Evolutionary conservation across 306 rosid species (phyloP).

Genomic region (Inga oerstediana): DNA sequence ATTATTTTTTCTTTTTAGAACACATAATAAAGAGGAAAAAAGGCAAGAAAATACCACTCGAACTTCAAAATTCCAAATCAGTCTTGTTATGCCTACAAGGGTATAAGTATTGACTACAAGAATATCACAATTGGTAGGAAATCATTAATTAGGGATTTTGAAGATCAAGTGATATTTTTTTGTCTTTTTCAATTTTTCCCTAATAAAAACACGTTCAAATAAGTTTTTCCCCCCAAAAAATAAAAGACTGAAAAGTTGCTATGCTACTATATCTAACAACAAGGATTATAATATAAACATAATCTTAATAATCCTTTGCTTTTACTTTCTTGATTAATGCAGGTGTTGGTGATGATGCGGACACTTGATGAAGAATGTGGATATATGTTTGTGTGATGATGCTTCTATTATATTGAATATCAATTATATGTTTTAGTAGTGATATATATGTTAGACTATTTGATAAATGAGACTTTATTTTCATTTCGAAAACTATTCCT

Average conservation of each 20-base stretch:
- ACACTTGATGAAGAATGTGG: not conserved
- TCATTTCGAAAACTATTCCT: not conserved
- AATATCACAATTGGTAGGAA: too few species aligned
- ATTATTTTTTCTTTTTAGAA: too few species aligned
- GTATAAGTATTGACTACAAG: accelerated
- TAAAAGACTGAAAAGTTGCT: not conserved
- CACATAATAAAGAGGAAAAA: too few species aligned
- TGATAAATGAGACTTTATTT: not conserved
- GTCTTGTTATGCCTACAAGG: too few species aligned
- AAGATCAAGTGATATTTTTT: too few species aligned
- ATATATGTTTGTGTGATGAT: not conserved
- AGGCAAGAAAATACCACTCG: too few species aligned
- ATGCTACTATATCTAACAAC: not conserved
- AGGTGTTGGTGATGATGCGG: not conserved
- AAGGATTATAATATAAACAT: not conserved
- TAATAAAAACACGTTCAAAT: too few species aligned
- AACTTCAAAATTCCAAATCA: too few species aligned
- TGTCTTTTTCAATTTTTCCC: too few species aligned
- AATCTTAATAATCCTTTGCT: not conserved
- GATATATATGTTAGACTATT: not conserved
- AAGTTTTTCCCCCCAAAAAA: too few species aligned
- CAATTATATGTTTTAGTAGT: too few species aligned
- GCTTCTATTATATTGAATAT: not conserved
- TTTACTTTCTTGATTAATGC: not conserved
- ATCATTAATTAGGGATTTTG: too few species aligned